Conservation (phyloP, 805 yeast genomes). For the Maudiozyma pseudohumilis region DNA sequence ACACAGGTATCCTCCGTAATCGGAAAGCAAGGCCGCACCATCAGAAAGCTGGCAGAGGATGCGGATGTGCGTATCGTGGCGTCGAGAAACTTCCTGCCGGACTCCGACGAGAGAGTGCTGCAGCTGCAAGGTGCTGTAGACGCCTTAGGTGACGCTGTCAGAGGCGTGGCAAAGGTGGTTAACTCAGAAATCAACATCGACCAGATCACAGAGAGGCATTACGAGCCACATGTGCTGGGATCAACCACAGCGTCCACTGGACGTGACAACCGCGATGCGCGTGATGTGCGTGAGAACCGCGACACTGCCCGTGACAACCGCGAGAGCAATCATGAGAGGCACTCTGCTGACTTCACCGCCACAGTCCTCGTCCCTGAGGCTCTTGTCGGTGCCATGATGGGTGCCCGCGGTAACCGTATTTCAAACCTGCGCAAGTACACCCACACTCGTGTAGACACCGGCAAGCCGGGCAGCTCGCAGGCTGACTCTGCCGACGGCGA, state of each 20-base stretch:
- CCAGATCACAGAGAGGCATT: conserved; percentile 34
- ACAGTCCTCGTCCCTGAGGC: conserved; percentile 49
- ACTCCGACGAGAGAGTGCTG: conserved; percentile 73
- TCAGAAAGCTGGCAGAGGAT: conserved; percentile 50
- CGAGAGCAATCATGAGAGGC: neutral
- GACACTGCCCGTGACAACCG: neutral
- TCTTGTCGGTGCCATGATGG: conserved; percentile 80
- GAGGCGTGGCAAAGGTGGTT: conserved; percentile 34
- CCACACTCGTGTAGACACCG: conserved; percentile 50
- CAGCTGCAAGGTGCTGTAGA: conserved; percentile 73
- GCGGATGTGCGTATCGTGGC: conserved; percentile 70
- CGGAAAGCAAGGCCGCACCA: conserved; percentile 70
- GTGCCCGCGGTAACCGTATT: conserved; percentile 72
- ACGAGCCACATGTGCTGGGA: conserved; percentile 50
- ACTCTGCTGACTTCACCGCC: neutral
- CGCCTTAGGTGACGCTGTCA: conserved; percentile 48
- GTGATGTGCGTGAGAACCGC: neutral
- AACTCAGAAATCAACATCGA: conserved; percentile 12
- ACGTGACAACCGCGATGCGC: no score
- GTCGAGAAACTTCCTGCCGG: conserved; percentile 70
- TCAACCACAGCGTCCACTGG: neutral
- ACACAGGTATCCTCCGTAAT: conserved; percentile 79
- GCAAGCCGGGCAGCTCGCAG: conserved; percentile 54
- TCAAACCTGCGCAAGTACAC: conserved; percentile 71
- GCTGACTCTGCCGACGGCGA: conserved; percentile 30